These are phyloP conservation scores for Collybiopsis confluens DNA, from an alignment of 768 basidiomycete genomes.

Conservation along the genomic window DNA sequence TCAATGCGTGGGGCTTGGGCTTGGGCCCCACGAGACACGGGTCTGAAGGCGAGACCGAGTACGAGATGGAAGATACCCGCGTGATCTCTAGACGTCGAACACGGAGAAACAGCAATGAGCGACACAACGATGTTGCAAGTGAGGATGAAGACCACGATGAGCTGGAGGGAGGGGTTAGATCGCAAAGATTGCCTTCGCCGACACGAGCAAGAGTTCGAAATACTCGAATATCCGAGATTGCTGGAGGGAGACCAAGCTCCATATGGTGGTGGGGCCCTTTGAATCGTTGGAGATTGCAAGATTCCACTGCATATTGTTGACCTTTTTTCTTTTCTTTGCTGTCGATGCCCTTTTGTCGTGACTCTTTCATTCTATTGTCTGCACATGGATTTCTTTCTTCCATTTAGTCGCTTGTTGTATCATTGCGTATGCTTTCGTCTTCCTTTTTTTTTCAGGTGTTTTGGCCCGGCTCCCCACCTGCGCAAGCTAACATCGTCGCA, in stretches of 20 bases:
- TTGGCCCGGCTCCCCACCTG: too few species aligned
- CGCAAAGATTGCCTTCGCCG: neutral
- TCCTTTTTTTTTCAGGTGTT: too few species aligned
- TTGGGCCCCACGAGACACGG: slow-evolving; percentile 24
- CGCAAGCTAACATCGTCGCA: too few species aligned
- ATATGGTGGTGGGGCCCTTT: slow-evolving; percentile 84
- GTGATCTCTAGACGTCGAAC: slow-evolving; percentile 7
- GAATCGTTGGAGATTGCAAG: slow-evolving; percentile 68
- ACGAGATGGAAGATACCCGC: too few species aligned
- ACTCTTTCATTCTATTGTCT: too few species aligned
- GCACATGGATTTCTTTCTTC: too few species aligned
- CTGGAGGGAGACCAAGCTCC: slow-evolving; percentile 26
- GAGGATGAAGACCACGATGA: slow-evolving; percentile 5
- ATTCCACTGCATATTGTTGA: slow-evolving; percentile 62
- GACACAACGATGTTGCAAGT: neutral
- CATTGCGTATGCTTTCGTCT: too few species aligned
- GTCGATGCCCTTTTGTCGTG: too few species aligned
- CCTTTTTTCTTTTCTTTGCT: too few species aligned
- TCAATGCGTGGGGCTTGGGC: slow-evolving; percentile 66
- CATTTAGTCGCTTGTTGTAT: too few species aligned
- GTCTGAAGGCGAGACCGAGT: slow-evolving; percentile 8
- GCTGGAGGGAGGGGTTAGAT: neutral
- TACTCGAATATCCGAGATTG: neutral
- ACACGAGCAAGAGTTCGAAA: neutral
- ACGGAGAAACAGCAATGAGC: slow-evolving; percentile 7